Conservation (phyloP, 1,284 basidiomycete genomes). For the Pseudozyma sp. region DNA sequence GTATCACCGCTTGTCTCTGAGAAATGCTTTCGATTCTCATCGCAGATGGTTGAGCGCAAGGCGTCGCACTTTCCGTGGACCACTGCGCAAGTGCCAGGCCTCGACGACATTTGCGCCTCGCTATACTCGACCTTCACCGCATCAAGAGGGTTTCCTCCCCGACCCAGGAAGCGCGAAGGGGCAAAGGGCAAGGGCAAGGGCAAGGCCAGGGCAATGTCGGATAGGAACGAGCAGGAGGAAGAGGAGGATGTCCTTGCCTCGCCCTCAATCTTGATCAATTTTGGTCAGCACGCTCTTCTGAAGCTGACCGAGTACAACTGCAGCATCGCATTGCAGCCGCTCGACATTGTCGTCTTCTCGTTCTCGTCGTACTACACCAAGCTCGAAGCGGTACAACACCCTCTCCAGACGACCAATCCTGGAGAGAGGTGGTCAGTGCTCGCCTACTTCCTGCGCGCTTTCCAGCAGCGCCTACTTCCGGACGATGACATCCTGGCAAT, state of each 20-base stretch:
- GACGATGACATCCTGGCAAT: neutral
- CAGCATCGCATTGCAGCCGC: slow-evolving; percentile 9
- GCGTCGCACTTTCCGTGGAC: neutral
- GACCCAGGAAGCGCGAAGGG: too few relatives aligned
- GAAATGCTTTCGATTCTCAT: neutral
- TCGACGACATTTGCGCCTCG: neutral
- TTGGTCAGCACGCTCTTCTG: slow-evolving; percentile 5
- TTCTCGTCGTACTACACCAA: neutral
- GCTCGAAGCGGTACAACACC: neutral
- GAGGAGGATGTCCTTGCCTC: neutral
- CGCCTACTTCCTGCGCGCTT: slow-evolving; percentile 6
- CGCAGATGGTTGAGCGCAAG: neutral
- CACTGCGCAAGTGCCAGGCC: neutral
- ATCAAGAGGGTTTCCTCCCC: neutral
- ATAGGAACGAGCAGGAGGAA: too few relatives aligned
- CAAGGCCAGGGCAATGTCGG: too few relatives aligned
- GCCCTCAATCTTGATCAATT: slow-evolving; percentile 9
- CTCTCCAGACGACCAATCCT: neutral
- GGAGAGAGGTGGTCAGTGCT: slow-evolving; percentile 1
- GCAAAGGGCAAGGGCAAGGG: too few relatives aligned
- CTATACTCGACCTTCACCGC: slow-evolving; percentile 9
- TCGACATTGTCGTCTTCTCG: slow-evolving; percentile 9
- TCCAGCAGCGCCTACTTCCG: neutral
- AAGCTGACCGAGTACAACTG: slow-evolving; percentile 4
- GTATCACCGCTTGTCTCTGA: neutral